Conservation (phyloP, 1,284 basidiomycete genomes). For the Sporisorium graminicola region DNA sequence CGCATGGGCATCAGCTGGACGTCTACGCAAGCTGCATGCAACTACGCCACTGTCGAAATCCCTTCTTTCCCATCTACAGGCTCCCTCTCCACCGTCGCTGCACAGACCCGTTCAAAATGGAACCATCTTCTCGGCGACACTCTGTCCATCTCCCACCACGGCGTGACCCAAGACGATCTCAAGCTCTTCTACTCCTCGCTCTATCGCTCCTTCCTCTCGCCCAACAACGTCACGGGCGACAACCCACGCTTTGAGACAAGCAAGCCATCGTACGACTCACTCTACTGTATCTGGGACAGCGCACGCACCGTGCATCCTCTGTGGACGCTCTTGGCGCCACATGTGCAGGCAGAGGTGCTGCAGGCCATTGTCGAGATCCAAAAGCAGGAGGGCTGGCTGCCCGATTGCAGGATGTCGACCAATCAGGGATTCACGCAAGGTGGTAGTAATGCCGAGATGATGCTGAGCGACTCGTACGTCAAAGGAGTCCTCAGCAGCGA, state of each 20-base stretch:
- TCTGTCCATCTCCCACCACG: conserved; percentile 18
- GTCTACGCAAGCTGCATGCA: conserved; percentile 38
- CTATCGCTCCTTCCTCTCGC: conserved; percentile 78
- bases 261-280: conserved; percentile 75
- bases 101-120: conserved; percentile 19
- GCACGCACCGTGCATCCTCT: conserved; percentile 39
- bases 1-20: conserved; percentile 45
- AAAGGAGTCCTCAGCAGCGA: conserved; percentile 56
- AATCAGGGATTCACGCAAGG: conserved; percentile 60
- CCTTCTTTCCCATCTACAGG: conserved; percentile 10
- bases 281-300: conserved; percentile 77
- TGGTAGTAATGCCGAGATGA: conserved; percentile 61
- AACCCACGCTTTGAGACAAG: conserved; percentile 78
- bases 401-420: conserved; percentile 69
- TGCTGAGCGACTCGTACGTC: conserved; percentile 66
- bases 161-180: conserved; percentile 42
- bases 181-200: conserved; percentile 75
- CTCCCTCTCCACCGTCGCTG: conserved; percentile 11
- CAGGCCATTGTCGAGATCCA: conserved; percentile 72
- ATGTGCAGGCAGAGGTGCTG: conserved; percentile 34
- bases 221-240: conserved; percentile 79
- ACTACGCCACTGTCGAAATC: conserved; percentile 32
- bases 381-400: conserved; percentile 72
- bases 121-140: conserved; percentile 27
- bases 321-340: conserved; percentile 28